Evolutionary conservation across 140 eudicot species (phyloP).

Genomic region (Anethum foeniculum): DNA sequence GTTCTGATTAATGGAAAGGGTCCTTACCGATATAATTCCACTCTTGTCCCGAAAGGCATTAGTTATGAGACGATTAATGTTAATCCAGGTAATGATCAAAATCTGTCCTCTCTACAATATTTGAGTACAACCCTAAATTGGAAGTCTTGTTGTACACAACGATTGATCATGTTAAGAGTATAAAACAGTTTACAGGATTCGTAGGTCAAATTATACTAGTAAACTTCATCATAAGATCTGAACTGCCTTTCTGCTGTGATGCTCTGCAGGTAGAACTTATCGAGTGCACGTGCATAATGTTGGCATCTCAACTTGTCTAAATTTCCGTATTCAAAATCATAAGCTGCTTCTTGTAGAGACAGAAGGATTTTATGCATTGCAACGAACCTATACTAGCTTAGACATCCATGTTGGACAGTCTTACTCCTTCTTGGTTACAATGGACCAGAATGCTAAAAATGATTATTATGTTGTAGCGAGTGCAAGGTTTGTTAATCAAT

Average conservation of each 20-base stretch:
- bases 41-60: slow-evolving; percentile 75
- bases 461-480: slow-evolving; percentile 97
- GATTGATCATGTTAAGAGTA: background rate
- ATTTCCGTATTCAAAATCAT: slow-evolving; percentile 75
- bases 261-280: slow-evolving; percentile 72
- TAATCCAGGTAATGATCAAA: slow-evolving; percentile 56
- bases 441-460: slow-evolving; percentile 86
- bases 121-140: background rate
- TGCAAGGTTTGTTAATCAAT: slow-evolving; percentile 78
- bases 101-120: background rate
- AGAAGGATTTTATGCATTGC: slow-evolving; percentile 72
- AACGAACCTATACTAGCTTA: slow-evolving; percentile 59
- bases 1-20: slow-evolving; percentile 94
- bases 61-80: slow-evolving; percentile 64
- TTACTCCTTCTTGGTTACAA: slow-evolving; percentile 74
- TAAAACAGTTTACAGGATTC: background rate
- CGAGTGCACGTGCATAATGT: slow-evolving; percentile 79
- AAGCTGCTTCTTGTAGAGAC: slow-evolving; percentile 73
- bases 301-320: slow-evolving; percentile 79
- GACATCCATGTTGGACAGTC: slow-evolving; percentile 99
- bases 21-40: slow-evolving; percentile 64
- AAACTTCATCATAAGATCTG: background rate
- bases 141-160: background rate
- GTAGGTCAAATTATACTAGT: background rate
- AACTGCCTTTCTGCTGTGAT: background rate